Evolutionary conservation across 345 rosid genomes (phyloP), one percentile per base, ranked within the genome.

Genomic region (Corchorus capsularis): DNA sequence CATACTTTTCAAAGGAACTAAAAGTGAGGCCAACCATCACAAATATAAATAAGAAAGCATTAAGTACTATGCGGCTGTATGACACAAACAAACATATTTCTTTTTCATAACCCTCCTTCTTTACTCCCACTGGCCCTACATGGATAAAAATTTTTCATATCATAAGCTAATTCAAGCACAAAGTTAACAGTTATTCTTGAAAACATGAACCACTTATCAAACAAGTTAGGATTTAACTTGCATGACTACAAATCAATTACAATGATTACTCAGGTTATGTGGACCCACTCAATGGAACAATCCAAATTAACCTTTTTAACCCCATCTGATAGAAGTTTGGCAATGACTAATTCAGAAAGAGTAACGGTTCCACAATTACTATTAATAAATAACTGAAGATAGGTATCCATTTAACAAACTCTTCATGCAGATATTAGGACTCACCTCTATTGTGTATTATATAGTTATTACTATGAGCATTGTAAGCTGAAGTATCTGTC

Each of bases 161-260:
- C 72, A 27, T 27, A 68, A 65, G 57, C 27, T 49, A 41, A 47
- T 47, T 15, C 72, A 49, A 49, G 56, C 72, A 68, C 41, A 68
- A 68, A 68, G 56, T 14, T 68, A 22, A 68, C 56, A 22, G 41
- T 19, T 49, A 27, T n/a, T 14, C 3, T 47, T 68, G 41, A 17
- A 60, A 68, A 68, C 3, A 68, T 49, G 43, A 47, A 13, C 57
- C 72, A 27, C 41, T 34, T 50, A 69, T 15, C 41, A 69, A 27
- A 69, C 59, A 32, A 16, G 15, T 69, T 15, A 7, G 41, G 45
- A 69, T 16, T 16, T 50, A 69, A 56, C 15, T 27, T 46, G 59
- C 59, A 49, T 5, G 49, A 69, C 59, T 27, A 50, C 43, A 69
- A 69, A 49, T 27, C 57, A 27, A 50, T 45, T 14, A 27, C 54